Conservation (phyloP, 208 protist genomes). For the Phytomonas francai region DNA sequence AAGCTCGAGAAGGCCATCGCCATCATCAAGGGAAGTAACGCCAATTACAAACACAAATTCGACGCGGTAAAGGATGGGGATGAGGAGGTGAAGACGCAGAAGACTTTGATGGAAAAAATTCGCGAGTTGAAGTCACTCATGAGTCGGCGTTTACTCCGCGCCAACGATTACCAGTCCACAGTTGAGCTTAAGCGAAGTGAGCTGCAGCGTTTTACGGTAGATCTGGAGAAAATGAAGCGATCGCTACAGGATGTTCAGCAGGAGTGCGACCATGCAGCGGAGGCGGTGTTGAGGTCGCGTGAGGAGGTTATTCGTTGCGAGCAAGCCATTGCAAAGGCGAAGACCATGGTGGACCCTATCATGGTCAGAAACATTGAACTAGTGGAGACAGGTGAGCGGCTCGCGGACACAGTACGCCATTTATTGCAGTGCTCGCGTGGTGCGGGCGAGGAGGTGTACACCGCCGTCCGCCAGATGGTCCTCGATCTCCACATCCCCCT, state of each 20-base stretch:
- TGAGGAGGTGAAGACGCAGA: slow-evolving; percentile 39
- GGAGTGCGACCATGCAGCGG: slow-evolving; percentile 24
- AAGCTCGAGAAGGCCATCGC: slow-evolving; percentile 81
- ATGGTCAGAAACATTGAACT: slow-evolving; percentile 47
- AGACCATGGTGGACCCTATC: slow-evolving; percentile 18
- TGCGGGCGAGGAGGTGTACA: slow-evolving; percentile 34
- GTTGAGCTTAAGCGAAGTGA: slow-evolving; percentile 35
- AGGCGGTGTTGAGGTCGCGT: slow-evolving; percentile 28
- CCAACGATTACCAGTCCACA: slow-evolving; percentile 54
- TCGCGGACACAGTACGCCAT: slow-evolving; percentile 22
- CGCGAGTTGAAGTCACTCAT: slow-evolving; percentile 55
- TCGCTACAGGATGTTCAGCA: slow-evolving; percentile 33
- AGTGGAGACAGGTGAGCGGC: slow-evolving; percentile 31
- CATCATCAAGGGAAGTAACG: slow-evolving; percentile 71
- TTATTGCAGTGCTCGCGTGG: slow-evolving; percentile 34
- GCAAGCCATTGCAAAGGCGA: slow-evolving; percentile 48
- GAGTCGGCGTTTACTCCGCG: slow-evolving; percentile 50
- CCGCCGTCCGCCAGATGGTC: slow-evolving; percentile 24
- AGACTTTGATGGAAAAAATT: slow-evolving; percentile 53
- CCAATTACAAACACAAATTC: slow-evolving; percentile 70
- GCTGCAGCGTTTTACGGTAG: slow-evolving; percentile 25
- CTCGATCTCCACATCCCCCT: slow-evolving; percentile 22
- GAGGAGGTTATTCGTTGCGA: slow-evolving; percentile 62
- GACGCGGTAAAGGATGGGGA: slow-evolving; percentile 44
- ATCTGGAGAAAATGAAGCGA: slow-evolving; percentile 21